These are phyloP conservation scores for Cystofilobasidium bisporidii DNA, from an alignment of 768 basidiomycete species.

Conservation along the genomic window DNA sequence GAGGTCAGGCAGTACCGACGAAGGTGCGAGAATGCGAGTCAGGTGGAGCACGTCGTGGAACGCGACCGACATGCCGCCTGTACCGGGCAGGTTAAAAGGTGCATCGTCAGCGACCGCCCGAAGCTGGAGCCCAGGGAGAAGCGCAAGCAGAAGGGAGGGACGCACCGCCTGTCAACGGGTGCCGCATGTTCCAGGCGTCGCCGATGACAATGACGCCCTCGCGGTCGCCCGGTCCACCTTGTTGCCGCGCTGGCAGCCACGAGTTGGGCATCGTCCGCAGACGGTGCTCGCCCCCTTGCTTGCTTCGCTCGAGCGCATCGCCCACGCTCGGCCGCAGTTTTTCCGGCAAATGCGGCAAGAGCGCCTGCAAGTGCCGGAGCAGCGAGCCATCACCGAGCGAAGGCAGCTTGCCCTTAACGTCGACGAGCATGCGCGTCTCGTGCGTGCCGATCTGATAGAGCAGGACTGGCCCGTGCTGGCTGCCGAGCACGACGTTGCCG, in stretches of 20 bases:
- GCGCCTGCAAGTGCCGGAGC: constrained; percentile 59
- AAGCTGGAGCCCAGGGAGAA: no score
- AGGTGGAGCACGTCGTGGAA: constrained; percentile 74
- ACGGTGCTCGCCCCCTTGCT: constrained; percentile 46
- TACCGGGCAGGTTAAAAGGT: neutral
- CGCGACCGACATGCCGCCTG: constrained; percentile 93
- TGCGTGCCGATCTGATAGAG: constrained; percentile 75
- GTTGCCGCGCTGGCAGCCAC: constrained; percentile 71
- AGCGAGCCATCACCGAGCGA: constrained; percentile 50
- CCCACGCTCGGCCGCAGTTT: constrained; percentile 58
- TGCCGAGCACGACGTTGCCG: constrained; percentile 40
- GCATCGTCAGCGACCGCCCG: neutral
- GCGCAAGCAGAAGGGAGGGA: constrained; percentile 7
- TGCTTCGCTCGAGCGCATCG: constrained; percentile 53
- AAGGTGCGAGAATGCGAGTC: constrained; percentile 50
- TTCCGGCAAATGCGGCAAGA: constrained; percentile 61
- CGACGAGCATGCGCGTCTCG: constrained; percentile 88
- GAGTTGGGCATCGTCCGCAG: constrained; percentile 91
- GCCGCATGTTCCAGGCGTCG: constrained; percentile 98
- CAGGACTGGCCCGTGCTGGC: constrained; percentile 75
- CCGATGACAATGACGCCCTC: constrained; percentile 76
- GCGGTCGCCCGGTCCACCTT: constrained; percentile 46
- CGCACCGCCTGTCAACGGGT: constrained; percentile 74
- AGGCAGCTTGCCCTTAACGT: constrained; percentile 75
- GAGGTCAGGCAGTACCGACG: constrained; percentile 29